Conservation (phyloP, 176 grass and related monocot species). For the Aegilops umbellulata region DNA sequence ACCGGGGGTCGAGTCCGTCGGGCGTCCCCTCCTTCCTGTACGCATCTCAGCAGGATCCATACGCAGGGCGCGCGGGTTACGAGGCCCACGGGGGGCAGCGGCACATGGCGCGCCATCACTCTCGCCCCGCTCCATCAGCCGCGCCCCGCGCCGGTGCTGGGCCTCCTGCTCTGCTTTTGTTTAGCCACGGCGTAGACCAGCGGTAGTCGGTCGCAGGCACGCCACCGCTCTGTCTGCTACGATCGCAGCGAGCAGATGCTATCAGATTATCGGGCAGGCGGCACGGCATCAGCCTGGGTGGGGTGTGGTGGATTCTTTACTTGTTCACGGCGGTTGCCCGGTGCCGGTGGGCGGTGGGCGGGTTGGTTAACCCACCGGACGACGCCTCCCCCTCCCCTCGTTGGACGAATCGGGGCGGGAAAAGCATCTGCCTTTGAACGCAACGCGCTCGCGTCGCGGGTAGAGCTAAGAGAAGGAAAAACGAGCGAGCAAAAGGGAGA, state of each 20-base stretch:
- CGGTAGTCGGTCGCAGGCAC: not conserved
- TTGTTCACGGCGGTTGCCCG: not conserved
- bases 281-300: not conserved
- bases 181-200: not conserved
- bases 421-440: not conserved
- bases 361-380: not conserved
- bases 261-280: too few relatives aligned
- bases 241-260: too few relatives aligned
- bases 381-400: not conserved
- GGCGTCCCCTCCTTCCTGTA: not conserved
- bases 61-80: not conserved
- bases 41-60: not conserved
- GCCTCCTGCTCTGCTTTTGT: not conserved
- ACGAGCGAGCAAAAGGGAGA: not conserved
- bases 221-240: not conserved
- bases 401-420: not conserved
- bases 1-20: not conserved
- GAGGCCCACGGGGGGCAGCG: not conserved
- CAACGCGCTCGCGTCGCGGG: not conserved
- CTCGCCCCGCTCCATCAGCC: not conserved
- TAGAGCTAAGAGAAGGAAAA: not conserved
- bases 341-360: not conserved
- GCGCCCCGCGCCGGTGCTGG: not conserved
- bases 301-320: not conserved
- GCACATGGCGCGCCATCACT: conserved; percentile 16